Evolutionary conservation across 768 basidiomycete species (phyloP).

Genomic region (Fomitopsis serialis): DNA sequence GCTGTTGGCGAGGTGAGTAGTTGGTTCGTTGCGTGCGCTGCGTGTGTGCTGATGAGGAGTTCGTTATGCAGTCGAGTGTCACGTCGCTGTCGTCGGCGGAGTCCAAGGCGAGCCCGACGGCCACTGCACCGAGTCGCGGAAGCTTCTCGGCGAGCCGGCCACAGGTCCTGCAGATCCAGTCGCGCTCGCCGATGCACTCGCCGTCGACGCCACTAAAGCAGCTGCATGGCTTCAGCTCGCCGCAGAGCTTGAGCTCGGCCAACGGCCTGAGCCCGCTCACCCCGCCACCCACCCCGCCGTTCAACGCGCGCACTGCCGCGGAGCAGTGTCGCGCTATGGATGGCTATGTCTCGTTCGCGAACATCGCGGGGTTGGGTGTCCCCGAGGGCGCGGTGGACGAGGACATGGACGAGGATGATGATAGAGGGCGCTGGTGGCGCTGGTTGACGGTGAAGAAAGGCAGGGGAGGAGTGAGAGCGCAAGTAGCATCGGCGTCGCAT

Average conservation of each 20-base stretch:
- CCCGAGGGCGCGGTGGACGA: slow-evolving; percentile 41
- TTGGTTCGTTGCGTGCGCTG: not conserved
- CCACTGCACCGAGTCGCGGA: slow-evolving; percentile 1
- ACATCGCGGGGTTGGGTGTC: slow-evolving; percentile 59
- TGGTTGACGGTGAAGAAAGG: slow-evolving; percentile 8
- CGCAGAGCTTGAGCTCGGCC: slow-evolving; percentile 1
- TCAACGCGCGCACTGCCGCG: slow-evolving; percentile 61
- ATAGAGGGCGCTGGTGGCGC: slow-evolving; percentile 17
- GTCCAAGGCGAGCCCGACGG: slow-evolving; percentile 1
- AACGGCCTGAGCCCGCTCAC: slow-evolving; percentile 16
- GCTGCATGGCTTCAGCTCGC: slow-evolving; percentile 9
- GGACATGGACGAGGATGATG: slow-evolving; percentile 20
- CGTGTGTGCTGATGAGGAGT: not conserved
- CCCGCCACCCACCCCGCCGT: slow-evolving; percentile 35
- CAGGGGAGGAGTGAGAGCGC: slow-evolving; percentile 12
- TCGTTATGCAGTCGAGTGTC: slow-evolving; percentile 12
- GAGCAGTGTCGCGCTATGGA: slow-evolving; percentile 48
- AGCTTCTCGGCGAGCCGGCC: slow-evolving; percentile 9
- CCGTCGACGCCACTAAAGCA: slow-evolving; percentile 10
- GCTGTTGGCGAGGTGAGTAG: slow-evolving; percentile 18
- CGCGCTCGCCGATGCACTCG: slow-evolving; percentile 1
- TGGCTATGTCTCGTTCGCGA: slow-evolving; percentile 66
- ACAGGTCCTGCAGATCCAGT: not conserved
- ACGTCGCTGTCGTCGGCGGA: slow-evolving; percentile 15
- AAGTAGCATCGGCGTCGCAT: slow-evolving; percentile 7